Evolutionary conservation across 202 grass and related monocot genomes (phyloP), one percentile per base, ranked within the genome.

Genomic region (Musa balbisiana): DNA sequence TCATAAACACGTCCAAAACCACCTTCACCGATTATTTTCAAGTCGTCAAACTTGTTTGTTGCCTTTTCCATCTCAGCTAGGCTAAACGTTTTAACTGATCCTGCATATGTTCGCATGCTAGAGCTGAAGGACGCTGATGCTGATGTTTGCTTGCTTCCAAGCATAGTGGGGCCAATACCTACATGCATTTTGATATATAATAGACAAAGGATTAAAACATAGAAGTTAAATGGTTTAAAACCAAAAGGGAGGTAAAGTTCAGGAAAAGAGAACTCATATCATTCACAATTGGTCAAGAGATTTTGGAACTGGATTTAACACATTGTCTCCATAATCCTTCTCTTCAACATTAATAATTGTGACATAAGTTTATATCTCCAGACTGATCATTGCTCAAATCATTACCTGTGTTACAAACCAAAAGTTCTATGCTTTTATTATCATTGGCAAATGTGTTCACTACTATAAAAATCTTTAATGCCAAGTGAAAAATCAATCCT

Each of bases 1-100:
- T 90, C 85, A 75, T 96, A 99, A 75, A 99, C 96, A 78, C 96
- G 82, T 70, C 96, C 91, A 77, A 99, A 99, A 78, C 96, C 96
- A 84, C 96, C 96, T 87, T 99, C 96, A 17, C 96, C 96, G 62
- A 99, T 92, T 84, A 99, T 80, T 84, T 77, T 90, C 50, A 83
- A 92, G 63, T 88, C 73, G 64, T 95, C 80, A 88, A 99, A 99
- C 77, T 75, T 83, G n/a, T 84, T 77, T 76, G 96, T 99, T 62
- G 96, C 89, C 76, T 72, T 92, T 75, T 92, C 87, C 91, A 99
- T 99, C 73, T 99, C 89, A 82, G 69, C 59, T 80, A 95, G 80
- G 65, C 80, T 92, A 83, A 99, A 99, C 8, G 80, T 84, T 90
- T 87, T 99, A 67, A 87, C 83, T 10, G 87, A 88, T 90, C 89